Base-by-base conservation (phyloP, 1,139 yeast genomes). In the Casaregolazyma lundiana region DNA sequence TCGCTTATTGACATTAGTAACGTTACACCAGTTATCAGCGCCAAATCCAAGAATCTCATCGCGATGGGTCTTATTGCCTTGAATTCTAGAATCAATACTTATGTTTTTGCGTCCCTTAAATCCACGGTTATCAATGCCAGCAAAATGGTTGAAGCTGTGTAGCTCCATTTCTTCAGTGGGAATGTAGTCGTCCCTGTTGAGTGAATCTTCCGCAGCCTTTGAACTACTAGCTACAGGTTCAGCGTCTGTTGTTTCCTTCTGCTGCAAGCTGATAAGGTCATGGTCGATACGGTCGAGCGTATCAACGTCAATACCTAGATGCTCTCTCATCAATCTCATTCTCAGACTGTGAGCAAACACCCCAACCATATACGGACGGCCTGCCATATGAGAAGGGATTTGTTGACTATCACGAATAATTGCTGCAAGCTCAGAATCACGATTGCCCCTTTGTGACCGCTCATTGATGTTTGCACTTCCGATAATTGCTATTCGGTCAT, bases 391-490 rank as follows among this genome's bases (percentile, higher is more conserved):
- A 0, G 90, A 77, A 45, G 79, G 76, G 2, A 92, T 72, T 53
- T 83, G 77, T 53, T 84, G 89, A 6, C 84, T 79, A 61, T 94
- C 98, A 54, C 97, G 75, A 7, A 94, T 79, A 46, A 90, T 68
- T 1, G 92, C 88, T 2, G 96, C 96, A 45, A 92, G 82, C 62
- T 94, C 99, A 3, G 97, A 89, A 63, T 94, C 99, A 61, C 98
- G 75, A 18, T 76, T 73, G 18, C 98, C 98, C 56, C 95, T 74
- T 88, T 89, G 89, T 0, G 97, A 89, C 58, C 98, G 76, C 66
- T 92, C 98, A 60, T 92, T 92, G 53, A 92, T 87, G 62, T 92
- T 92, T 0, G 98, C 98, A 61, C 96, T 86, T 2, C 98, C 98
- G 58, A 92, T 90, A 44, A 92, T 84, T 2, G 96, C 97, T 38